These are phyloP conservation scores for Plasmodium knowlesi DNA, from an alignment of 169 alveolate genomes.

Conservation along the genomic window DNA sequence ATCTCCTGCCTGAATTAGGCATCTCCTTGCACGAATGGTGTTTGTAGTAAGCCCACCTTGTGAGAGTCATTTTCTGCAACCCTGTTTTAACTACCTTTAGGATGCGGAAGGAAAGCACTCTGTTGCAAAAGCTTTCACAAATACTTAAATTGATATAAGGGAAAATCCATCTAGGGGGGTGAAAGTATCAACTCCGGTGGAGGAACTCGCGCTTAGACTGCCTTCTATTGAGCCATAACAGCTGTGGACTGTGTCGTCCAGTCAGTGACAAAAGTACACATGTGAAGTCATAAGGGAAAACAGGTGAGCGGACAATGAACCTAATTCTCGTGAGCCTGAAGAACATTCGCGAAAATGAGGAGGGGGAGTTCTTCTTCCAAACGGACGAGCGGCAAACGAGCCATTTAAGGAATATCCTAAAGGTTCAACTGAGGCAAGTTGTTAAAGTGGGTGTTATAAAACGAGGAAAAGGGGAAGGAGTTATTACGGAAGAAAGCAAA, in stretches of 20 bases:
- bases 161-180: too few species aligned
- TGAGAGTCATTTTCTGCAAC: neutral
- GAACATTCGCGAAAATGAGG: slow-evolving; percentile 21
- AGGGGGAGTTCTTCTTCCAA: slow-evolving; percentile 23
- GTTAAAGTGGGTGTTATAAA: slow-evolving; percentile 68
- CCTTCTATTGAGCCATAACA: neutral
- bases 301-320: slow-evolving; percentile 11
- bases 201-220: neutral
- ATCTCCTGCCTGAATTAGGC: neutral
- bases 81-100: neutral
- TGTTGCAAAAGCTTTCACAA: neutral
- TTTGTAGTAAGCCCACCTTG: neutral
- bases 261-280: neutral
- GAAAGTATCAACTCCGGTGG: neutral
- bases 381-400: slow-evolving; percentile 64
- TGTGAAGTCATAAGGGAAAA: neutral
- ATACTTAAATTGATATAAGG: neutral
- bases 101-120: neutral
- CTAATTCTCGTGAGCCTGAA: slow-evolving; percentile 45
- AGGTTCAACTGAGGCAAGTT: slow-evolving; percentile 24
- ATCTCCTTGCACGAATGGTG: neutral
- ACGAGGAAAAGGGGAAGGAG: slow-evolving; percentile 73
- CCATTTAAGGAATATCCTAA: slow-evolving; percentile 62
- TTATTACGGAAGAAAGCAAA: slow-evolving; percentile 15
- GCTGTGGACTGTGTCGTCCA: neutral